Evolutionary conservation across 345 rosid species (phyloP), one percentile per base, ranked within the genome.

Genomic region (Physaria fendleri): DNA sequence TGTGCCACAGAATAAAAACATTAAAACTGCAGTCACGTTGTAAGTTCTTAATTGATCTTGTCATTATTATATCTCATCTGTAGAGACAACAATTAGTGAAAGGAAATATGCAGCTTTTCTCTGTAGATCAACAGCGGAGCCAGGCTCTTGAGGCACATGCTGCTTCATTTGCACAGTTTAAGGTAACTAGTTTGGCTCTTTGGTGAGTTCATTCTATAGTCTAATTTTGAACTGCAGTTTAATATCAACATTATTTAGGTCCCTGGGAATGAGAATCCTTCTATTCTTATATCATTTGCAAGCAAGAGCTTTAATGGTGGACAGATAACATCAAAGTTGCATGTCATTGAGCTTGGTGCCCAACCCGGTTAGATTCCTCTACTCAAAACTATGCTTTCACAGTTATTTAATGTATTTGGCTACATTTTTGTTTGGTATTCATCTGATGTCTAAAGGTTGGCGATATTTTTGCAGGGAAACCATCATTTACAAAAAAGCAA

Each of bases 71-170:
- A 6, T 56, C 13, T 47, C 14, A 55, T 37, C 34, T 73, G 32
- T 64, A 92, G 99, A 79, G 84, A 79, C 83, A 87, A 57, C 91
- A 87, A 83, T 61, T 93, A 66, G 95, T 93, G 32, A 93, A 87
- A 71, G 97, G 97, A 69, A 89, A 82, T 63, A 87, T 89, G 97
- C 97, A 87, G 74, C 95, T 87, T 70, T 87, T 82, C 71, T 93
- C 97, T 22, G 81, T 89, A 56, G 97, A 93, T 38, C 97, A 93
- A 79, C 97, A 94, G 79, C 96, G 96, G 23, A 94, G 96, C 77
- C 99, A 94, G 79, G 90, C 92, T 40, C 92, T 94, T 67, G 99
- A 94, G 74, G 99, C 97, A 25, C 99, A 94, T 82, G 97, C 99
- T 71, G 99, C 99, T 2, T 78, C 99, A 58, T 93, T 90, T 76